Evolutionary conservation across 2,329 filamentous ascomycete genomes (phyloP).

Genomic region (Emericellopsis atlantica): DNA sequence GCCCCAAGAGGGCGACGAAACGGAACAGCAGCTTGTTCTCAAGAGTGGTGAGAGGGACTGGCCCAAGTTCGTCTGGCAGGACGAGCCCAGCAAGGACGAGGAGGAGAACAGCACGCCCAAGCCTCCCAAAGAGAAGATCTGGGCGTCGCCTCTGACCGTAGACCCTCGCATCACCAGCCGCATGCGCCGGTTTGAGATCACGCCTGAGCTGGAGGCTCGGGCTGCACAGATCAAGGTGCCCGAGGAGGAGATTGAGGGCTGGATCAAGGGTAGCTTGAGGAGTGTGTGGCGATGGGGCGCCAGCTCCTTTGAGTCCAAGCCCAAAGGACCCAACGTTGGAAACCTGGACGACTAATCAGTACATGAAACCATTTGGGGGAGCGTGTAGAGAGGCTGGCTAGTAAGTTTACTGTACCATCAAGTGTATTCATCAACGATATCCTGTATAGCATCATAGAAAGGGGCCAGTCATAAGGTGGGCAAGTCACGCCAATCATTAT

Average conservation of each 20-base stretch:
- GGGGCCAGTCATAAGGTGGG: background rate
- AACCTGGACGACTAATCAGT: slow-evolving; percentile 19
- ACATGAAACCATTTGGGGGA: too few species aligned
- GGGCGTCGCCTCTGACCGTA: slow-evolving; percentile 61
- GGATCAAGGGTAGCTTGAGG: slow-evolving; percentile 48
- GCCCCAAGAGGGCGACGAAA: slow-evolving; percentile 21
- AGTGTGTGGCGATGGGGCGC: slow-evolving; percentile 38
- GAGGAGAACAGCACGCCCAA: slow-evolving; percentile 14
- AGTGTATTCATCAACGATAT: background rate
- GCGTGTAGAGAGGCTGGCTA: background rate
- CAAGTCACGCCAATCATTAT: background rate
- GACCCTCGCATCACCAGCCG: slow-evolving; percentile 64
- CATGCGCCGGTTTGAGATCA: slow-evolving; percentile 70
- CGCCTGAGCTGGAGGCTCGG: slow-evolving; percentile 55
- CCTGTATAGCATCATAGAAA: slow-evolving; percentile 1
- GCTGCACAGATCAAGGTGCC: slow-evolving; percentile 49
- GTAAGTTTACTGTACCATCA: background rate
- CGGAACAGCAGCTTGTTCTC: slow-evolving; percentile 41
- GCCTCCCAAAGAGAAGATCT: slow-evolving; percentile 54
- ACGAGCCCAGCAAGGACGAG: slow-evolving; percentile 29
- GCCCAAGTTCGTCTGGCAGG: slow-evolving; percentile 65
- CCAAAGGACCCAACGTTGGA: slow-evolving; percentile 26
- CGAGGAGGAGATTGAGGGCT: slow-evolving; percentile 58
- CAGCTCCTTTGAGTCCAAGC: slow-evolving; percentile 23
- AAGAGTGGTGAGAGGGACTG: slow-evolving; percentile 66